These are phyloP conservation scores for Rhodotorula mucilaginosa DNA, from an alignment of 1,284 basidiomycete species.

Conservation along the genomic window DNA sequence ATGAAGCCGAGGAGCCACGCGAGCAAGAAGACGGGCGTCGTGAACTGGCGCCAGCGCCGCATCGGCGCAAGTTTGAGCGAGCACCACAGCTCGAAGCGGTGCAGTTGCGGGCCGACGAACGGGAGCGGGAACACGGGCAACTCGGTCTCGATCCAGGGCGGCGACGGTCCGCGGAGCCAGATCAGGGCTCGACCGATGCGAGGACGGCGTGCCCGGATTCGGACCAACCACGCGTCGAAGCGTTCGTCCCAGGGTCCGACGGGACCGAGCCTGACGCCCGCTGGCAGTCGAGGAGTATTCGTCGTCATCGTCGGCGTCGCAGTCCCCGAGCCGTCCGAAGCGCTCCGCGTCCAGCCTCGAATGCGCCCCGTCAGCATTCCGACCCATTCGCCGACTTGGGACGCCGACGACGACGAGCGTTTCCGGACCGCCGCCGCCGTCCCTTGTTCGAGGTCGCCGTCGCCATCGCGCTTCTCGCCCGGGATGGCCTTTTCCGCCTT, in stretches of 20 bases:
- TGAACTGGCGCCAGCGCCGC: conserved; percentile 8
- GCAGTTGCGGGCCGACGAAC: conserved; percentile 13
- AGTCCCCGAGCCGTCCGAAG: not conserved
- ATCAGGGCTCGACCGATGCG: conserved; percentile 5
- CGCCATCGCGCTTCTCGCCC: not conserved
- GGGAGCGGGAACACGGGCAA: conserved; percentile 20
- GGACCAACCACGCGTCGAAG: conserved; percentile 7
- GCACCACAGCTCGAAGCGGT: conserved; percentile 12
- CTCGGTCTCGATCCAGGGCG: conserved; percentile 25
- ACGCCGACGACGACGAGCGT: not conserved
- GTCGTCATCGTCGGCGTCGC: not conserved
- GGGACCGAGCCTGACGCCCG: conserved; percentile 13
- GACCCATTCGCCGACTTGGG: conserved; percentile 2
- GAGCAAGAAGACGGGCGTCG: conserved; percentile 53
- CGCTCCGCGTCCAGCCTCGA: not conserved
- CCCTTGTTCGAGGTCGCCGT: not conserved
- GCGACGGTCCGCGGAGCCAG: conserved; percentile 31
- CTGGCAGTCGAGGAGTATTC: not conserved
- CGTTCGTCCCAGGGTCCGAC: conserved; percentile 10
- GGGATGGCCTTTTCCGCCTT: not conserved
- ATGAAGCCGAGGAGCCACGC: conserved; percentile 70
- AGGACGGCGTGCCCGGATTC: not conserved
- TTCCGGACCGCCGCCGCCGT: not conserved
- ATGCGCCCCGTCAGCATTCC: not conserved
- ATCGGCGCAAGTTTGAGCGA: conserved; percentile 13